These are phyloP conservation scores for Begonia loranthoides DNA, from an alignment of 306 rosid genomes.

Conservation along the genomic window DNA sequence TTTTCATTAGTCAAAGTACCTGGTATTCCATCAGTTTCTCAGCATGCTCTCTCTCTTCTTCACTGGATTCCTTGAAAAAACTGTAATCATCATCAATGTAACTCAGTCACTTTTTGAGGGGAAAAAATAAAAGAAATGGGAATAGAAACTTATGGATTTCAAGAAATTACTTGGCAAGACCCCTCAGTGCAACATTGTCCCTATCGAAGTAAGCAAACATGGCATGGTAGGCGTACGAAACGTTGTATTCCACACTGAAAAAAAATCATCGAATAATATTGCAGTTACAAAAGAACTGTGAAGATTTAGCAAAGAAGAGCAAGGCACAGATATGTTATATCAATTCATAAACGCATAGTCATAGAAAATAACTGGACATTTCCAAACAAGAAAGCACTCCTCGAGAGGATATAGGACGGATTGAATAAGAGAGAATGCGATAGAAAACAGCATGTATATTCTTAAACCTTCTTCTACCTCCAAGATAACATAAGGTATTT, in stretches of 20 bases:
- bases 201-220: constrained; percentile 91
- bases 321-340: no score
- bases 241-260: constrained; percentile 90
- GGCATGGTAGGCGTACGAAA: constrained; percentile 84
- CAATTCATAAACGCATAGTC: no score
- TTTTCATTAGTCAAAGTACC: constrained; percentile 19
- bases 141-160: background rate
- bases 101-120: background rate
- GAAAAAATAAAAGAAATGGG: background rate
- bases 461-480: no score
- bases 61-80: constrained; percentile 86
- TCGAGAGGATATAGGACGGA: no score
- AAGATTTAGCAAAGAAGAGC: no score
- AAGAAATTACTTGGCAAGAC: constrained; percentile 55
- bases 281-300: no score
- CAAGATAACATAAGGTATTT: no score
- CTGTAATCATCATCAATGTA: constrained; percentile 13
- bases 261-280: background rate
- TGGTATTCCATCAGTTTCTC: constrained; percentile 92
- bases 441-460: background rate
- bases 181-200: constrained; percentile 89
- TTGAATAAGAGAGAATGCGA: background rate
- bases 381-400: no score
- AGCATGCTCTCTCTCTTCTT: constrained; percentile 85
- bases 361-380: no score